These are phyloP conservation scores for Yueomyces sp. DNA, from an alignment of 1,139 yeast species.

Conservation along the genomic window DNA sequence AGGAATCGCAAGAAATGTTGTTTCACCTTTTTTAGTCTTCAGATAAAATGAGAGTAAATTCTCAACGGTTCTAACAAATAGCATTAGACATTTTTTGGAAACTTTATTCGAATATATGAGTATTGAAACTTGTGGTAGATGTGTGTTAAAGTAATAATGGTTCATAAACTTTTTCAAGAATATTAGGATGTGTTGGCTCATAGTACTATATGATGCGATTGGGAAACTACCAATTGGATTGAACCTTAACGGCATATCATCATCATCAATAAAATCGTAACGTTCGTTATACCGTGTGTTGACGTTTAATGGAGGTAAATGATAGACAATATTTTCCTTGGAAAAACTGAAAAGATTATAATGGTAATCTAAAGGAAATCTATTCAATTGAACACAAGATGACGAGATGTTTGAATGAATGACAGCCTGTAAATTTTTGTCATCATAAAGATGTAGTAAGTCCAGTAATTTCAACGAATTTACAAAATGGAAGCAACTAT, in stretches of 20 bases:
- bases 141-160: conserved; percentile 1
- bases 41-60: conserved; percentile 8
- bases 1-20: conserved; percentile 14
- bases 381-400: not conserved
- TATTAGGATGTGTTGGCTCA: no score
- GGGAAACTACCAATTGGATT: not conserved
- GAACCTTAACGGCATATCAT: not conserved
- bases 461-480: conserved; percentile 15
- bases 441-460: not conserved
- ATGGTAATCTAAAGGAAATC: not conserved
- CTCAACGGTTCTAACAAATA: conserved; percentile 15
- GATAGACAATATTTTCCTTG: not conserved
- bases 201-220: no score
- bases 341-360: not conserved
- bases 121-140: conserved; percentile 2
- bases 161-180: not conserved
- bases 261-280: not conserved
- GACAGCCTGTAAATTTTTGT: not conserved
- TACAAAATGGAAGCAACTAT: conserved; percentile 11
- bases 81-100: conserved; percentile 16
- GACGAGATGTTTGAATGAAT: not conserved
- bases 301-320: not conserved
- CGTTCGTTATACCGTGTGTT: not conserved
- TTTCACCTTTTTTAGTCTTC: conserved; percentile 3
- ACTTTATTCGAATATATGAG: conserved; percentile 11